Base-by-base conservation (phyloP, 2,329 filamentous ascomycete genomes). In the Fusarium drepaniforme region DNA sequence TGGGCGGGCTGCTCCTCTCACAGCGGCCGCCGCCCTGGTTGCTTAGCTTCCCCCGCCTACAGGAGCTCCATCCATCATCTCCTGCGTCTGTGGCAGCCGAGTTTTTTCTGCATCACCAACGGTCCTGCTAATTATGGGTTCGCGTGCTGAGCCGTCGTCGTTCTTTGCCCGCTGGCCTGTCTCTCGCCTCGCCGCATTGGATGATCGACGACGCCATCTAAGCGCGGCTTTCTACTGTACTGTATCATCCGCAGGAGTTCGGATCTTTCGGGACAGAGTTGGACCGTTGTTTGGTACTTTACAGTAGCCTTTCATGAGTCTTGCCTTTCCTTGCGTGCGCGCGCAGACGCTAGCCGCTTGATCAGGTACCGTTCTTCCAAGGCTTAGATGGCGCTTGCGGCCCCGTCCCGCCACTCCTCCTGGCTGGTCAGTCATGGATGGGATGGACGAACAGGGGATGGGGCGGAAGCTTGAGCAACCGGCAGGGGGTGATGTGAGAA, bases 311-410 rank as follows among this genome's bases (percentile, higher is more conserved):
- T 38, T 53, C n/a, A 30, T 40, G 61, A 51, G 7, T 18, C 59
- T 73, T 35, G 33, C 33, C 33, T 35, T 35, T 5, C 33, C 33
- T 35, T 70, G 49, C 25, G 49, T 53, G 49, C 66, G 70, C 58
- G 69, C 71, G 64, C 62, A 68, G 68, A 65, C 75, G 76, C 76
- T 76, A 67, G 66, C 66, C 58, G 63, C 72, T 70, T 56, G 74
- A 76, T 76, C 66, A 76, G 69, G 74, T 77, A 77, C 75, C 77
- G 72, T 75, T 76, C 73, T 72, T 76, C 68, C 58, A 74, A 76
- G 75, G 77, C 77, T 77, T 78, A 75, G 77, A 77, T 77, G 77
- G 75, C 77, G 73, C 73, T 75, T 78, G 76, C 68, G 76, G 76
- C 76, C 68, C 73, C 73, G 76, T 78, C 76, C 76, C 76, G 76